Conservation (phyloP, 1,284 basidiomycete species). For the Malassezia restricta region DNA sequence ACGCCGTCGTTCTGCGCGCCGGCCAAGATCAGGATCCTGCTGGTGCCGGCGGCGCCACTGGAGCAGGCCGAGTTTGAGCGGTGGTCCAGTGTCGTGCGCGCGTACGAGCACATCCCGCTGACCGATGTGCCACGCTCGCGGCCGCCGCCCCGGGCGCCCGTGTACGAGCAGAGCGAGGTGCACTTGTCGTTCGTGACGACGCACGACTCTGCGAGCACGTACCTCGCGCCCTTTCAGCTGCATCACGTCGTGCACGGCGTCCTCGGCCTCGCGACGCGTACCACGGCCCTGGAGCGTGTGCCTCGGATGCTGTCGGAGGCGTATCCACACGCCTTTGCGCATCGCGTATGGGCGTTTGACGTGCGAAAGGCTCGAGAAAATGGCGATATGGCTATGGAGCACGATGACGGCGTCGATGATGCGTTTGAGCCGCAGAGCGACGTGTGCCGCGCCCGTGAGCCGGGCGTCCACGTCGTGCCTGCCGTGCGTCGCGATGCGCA, state of each 20-base stretch:
- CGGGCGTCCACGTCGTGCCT: slow-evolving; percentile 38
- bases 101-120: slow-evolving; percentile 28
- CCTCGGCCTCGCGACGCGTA: slow-evolving; percentile 29
- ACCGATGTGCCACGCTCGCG: slow-evolving; percentile 25
- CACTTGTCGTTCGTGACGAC: slow-evolving; percentile 40
- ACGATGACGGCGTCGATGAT: slow-evolving; percentile 3
- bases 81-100: slow-evolving; percentile 30
- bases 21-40: slow-evolving; percentile 37
- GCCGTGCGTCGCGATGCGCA: slow-evolving; percentile 38
- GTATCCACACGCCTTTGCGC: slow-evolving; percentile 36
- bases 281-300: slow-evolving; percentile 20
- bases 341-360: slow-evolving; percentile 41
- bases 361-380: slow-evolving; percentile 2
- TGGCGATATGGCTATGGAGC: slow-evolving; percentile 1
- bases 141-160: slow-evolving; percentile 12
- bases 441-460: slow-evolving; percentile 24
- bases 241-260: slow-evolving; percentile 38
- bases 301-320: slow-evolving; percentile 25
- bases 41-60: slow-evolving; percentile 31
- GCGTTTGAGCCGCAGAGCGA: slow-evolving; percentile 14
- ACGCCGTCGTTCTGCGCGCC: slow-evolving; percentile 23
- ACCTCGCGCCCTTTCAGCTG: slow-evolving; percentile 40
- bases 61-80: slow-evolving; percentile 30
- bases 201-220: slow-evolving; percentile 36
- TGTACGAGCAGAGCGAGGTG: slow-evolving; percentile 35